phyloP scores from a whole-genome alignment of 148 eudicot species.

The Oxyria digyna region DNA sequence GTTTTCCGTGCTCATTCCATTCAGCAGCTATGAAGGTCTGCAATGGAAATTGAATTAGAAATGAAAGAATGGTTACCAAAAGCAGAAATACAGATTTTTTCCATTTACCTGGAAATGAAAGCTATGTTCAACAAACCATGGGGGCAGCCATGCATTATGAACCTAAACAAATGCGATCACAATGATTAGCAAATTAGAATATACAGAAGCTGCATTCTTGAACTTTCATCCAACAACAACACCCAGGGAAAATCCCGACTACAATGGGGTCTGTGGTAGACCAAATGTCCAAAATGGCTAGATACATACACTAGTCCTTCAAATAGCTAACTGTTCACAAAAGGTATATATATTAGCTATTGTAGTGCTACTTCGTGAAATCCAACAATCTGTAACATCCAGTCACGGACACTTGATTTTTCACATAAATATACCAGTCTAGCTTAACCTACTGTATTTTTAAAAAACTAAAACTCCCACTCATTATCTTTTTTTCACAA shows the following conservation, averaged over 20 bases:
- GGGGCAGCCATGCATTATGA: slow-evolving; percentile 91
- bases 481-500: background rate
- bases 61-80: slow-evolving; percentile 1
- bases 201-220: background rate
- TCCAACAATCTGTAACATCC: background rate
- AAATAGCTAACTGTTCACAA: background rate
- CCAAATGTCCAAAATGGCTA: background rate
- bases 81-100: background rate
- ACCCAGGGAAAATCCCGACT: background rate
- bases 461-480: background rate
- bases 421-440: background rate
- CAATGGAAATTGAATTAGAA: slow-evolving; percentile 9
- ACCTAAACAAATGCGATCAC: slow-evolving; percentile 33
- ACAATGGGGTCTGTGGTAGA: background rate
- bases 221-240: background rate
- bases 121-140: slow-evolving; percentile 58
- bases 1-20: slow-evolving; percentile 77
- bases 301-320: background rate
- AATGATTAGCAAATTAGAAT: background rate
- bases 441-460: background rate
- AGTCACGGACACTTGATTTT: background rate
- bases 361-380: background rate
- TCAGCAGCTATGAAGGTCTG: slow-evolving; percentile 53
- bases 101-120: slow-evolving; percentile 39
- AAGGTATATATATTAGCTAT: background rate